Evolutionary conservation across 768 basidiomycete species (phyloP), one percentile per base, ranked within the genome.

Genomic region (Mycena rebaudengoi): DNA sequence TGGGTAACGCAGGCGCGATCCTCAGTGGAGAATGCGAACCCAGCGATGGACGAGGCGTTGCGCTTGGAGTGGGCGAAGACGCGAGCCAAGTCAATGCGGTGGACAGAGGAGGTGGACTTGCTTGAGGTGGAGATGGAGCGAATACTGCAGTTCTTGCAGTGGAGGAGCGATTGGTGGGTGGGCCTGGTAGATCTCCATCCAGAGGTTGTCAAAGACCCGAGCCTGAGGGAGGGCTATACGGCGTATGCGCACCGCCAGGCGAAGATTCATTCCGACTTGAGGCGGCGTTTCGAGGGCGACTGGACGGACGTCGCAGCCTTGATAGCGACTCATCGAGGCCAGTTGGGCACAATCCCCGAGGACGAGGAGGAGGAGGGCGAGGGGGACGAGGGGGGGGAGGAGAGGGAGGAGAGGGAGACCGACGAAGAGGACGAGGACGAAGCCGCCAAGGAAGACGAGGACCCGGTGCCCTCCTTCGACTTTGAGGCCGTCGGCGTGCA

Each of bases 101-200:
- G 70, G 71, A n/a, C 23, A 11, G 71, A 73, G 40, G 71, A 73
- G 48, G 50, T 67, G 7, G 44, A 56, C 28, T 62, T 71, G 4
- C 46, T 70, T 6, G 44, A 65, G 28, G 69, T 71, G 50, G 74
- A 75, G 62, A 75, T 74, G 74, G 28, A 67, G 2, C 60, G 72
- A 1, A 58, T 67, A 2, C 20, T 67, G 5, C 40, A 18, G 21
- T 75, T 63, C 51, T 64, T 70, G 7, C 25, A 25, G 8, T 70
- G 66, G 68, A 48, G 49, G 26, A 41, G 55, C 21, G 49, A 46
- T 28, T 37, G 40, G 48, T 63, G 62, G 65, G 6, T n/a, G 40
- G 16, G 7, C 7, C 20, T 30, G 16, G 18, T 20, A 12, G 46
- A 16, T 8, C 10, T n/a, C 6, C 29, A 28, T 5, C 33, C 46